These are phyloP conservation scores for Tagetes erecta DNA, from an alignment of 129 eudicot genomes.

Conservation along the genomic window DNA sequence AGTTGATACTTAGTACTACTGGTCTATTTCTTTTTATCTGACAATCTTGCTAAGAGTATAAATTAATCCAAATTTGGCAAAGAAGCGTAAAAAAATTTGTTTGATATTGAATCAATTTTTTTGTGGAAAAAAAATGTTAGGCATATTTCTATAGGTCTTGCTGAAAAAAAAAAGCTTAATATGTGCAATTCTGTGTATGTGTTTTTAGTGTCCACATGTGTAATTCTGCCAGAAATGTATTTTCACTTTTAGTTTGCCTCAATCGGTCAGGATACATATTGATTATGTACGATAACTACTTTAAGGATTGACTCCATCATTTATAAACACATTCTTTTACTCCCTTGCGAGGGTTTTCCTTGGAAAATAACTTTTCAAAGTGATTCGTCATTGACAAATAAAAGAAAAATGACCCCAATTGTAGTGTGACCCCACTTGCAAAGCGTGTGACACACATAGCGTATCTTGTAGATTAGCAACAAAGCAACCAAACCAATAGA, in stretches of 20 bases:
- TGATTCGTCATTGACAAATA: not conserved
- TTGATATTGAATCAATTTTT: slow-evolving; percentile 1
- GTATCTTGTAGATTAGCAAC: slow-evolving; percentile 1
- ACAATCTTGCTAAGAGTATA: not conserved
- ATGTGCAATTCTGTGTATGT: not conserved
- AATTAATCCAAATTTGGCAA: not conserved
- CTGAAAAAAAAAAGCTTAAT: not conserved
- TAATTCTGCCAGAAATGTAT: not conserved
- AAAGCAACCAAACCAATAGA: not conserved
- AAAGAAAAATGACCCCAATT: not conserved
- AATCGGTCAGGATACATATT: not conserved
- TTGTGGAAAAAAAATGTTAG: not conserved
- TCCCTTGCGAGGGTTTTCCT: not conserved
- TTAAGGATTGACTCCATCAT: not conserved
- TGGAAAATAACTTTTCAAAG: not conserved
- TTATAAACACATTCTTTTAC: not conserved
- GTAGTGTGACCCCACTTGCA: not conserved
- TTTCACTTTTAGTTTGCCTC: not conserved
- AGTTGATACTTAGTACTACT: not conserved
- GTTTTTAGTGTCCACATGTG: not conserved
- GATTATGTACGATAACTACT: not conserved
- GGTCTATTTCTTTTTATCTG: not conserved
- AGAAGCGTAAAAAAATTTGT: not conserved
- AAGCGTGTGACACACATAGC: not conserved
- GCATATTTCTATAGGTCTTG: too few relatives aligned